These are phyloP conservation scores for Candida bentonensis DNA, from an alignment of 805 yeast genomes.

Conservation along the genomic window DNA sequence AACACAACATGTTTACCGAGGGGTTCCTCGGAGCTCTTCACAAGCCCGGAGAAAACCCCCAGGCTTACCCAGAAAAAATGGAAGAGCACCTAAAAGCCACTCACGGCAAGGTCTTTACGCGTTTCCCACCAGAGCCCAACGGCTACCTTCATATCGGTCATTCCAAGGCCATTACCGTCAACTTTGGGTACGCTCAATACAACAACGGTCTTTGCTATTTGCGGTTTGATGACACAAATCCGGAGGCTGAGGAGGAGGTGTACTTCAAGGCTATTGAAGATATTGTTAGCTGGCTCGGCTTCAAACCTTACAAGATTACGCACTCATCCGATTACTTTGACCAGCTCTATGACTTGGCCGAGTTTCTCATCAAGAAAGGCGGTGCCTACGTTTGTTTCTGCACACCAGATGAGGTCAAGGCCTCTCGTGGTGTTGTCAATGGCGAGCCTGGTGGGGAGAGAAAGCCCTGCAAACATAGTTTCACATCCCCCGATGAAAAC, in stretches of 20 bases:
- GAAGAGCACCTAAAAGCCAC: conserved; percentile 65
- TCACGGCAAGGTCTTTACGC: conserved; percentile 71
- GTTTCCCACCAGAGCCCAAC: conserved; percentile 99
- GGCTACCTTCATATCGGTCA: conserved; percentile 97
- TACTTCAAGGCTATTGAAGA: conserved; percentile 73
- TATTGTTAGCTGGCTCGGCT: conserved; percentile 91
- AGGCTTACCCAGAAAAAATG: conserved; percentile 74
- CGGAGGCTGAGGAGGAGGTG: conserved; percentile 94
- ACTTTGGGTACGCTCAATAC: conserved; percentile 90
- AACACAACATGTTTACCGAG: conserved; percentile 60
- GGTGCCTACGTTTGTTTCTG: conserved; percentile 89
- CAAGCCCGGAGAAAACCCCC: conserved; percentile 91
- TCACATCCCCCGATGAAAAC: conserved; percentile 56
- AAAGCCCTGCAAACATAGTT: conserved; percentile 65
- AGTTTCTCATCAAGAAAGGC: conserved; percentile 52
- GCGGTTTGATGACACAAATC: conserved; percentile 95
- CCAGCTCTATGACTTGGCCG: conserved; percentile 76
- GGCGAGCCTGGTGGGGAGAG: conserved; percentile 93
- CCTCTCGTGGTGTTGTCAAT: conserved; percentile 82
- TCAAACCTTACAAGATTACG: conserved; percentile 84
- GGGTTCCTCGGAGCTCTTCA: conserved; percentile 94
- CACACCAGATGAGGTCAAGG: conserved; percentile 79
- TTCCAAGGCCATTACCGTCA: conserved; percentile 93
- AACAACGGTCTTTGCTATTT: conserved; percentile 80
- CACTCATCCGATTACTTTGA: conserved; percentile 95